A percentile compares a stretch with the other conserved stretches of the same genome.
These are phyloP conservation scores for Scytalidium lignicola DNA, from an alignment of 2,329 filamentous ascomycete species.

Conservation along the genomic window DNA sequence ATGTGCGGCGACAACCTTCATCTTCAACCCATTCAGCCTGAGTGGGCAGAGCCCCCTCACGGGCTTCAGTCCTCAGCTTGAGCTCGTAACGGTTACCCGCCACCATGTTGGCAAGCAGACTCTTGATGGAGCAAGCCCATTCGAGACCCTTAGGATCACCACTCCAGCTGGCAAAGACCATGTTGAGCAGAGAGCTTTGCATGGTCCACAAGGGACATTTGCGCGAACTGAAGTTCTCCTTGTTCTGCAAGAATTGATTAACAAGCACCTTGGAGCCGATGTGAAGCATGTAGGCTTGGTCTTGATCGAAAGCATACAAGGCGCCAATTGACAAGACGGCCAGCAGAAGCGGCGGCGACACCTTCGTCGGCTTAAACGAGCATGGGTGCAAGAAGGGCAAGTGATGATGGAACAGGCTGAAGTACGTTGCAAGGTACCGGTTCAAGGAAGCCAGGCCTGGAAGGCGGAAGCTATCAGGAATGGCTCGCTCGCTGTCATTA, in stretches of 20 bases:
- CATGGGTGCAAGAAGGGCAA: constrained; percentile 91
- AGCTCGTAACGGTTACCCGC: constrained; percentile 94
- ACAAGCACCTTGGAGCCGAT: constrained; percentile 96
- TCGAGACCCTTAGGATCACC: constrained; percentile 95
- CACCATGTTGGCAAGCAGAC: constrained; percentile 96
- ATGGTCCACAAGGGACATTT: constrained; percentile 98
- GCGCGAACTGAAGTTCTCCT: constrained; percentile 96
- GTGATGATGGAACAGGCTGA: constrained; percentile 94
- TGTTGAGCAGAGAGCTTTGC: constrained; percentile 94
- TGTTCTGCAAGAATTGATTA: constrained; percentile 95
- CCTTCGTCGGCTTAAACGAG: constrained; percentile 76
- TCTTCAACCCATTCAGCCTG: constrained; percentile 94
- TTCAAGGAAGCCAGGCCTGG: constrained; percentile 79
- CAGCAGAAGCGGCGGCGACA: constrained; percentile 77
- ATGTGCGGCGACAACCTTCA: constrained; percentile 91
- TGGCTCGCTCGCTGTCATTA: constrained; percentile 73
- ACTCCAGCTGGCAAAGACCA: constrained; percentile 99
- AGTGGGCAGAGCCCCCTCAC: constrained; percentile 68
- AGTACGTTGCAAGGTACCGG: constrained; percentile 91
- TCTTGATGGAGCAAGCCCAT: constrained; percentile 99
- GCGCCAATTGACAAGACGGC: constrained; percentile 93
- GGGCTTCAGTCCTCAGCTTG: constrained; percentile 85
- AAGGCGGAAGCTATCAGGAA: constrained; percentile 85
- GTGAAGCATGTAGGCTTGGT: constrained; percentile 94
- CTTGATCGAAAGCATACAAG: constrained; percentile 93